Base-by-base conservation (phyloP, 352 stramenopile genomes). In the Pythium rishiriense region DNA sequence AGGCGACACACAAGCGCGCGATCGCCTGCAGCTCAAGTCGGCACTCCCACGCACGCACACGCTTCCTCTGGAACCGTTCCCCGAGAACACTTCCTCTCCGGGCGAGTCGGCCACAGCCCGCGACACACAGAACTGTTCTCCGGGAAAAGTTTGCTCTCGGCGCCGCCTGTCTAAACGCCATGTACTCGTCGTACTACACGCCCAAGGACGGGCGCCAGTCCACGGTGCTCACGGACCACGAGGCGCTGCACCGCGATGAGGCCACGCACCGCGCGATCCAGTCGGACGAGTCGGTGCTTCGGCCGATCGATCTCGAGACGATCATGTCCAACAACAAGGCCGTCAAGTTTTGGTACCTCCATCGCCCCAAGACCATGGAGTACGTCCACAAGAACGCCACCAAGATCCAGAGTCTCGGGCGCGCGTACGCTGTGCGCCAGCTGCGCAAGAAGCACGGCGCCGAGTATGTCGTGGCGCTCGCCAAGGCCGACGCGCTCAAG, bases 341-440 rank as follows among this genome's bases (percentile, higher is more conserved):
- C 45, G 86, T 95, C 73, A 95, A 95, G 79, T 95, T 90, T 68
- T 95, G 86, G 86, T 95, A 95, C 65, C 66, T 95, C 26, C 86
- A 95, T 56, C 86, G 86, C 17, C 86, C 86, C 47, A 95, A 95
- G 74, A 95, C 86, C 19, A 95, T 95, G 86, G 81, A 90, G 58
- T 93, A 91, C 62, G 86, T 95, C 37, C 86, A 95, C 75, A 90
- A 87, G 78, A 95, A 95, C 67, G 86, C 84, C 15, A 91, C 85
- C 53, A 93, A 93, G 72, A 90, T 95, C 51, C 86, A 95, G 72
- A 88, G 72, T 41, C 50, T 95, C 22, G 86, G 82, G 0, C 86
- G 86, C 47, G 81, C 86, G 22, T 95, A 83, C 63, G 86, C 86
- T 43, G 83, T 95, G 48, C 82, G 86, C 26, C 78, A 80, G 59